Conservation (phyloP, 371 early-diverging fungal genomes). For the Apophysomyces variabilis region DNA sequence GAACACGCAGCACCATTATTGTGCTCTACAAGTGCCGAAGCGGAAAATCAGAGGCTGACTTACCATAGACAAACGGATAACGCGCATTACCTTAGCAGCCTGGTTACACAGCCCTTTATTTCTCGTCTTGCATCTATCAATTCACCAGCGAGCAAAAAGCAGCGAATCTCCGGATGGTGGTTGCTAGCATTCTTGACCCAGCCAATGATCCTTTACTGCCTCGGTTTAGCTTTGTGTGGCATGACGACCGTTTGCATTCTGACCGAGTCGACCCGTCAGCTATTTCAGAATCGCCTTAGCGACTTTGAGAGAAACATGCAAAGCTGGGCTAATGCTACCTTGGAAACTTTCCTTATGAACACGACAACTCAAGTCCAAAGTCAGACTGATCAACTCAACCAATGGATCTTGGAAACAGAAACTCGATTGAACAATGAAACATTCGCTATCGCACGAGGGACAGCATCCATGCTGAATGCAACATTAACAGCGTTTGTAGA, state of each 20-base stretch:
- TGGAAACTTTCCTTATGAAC: background rate
- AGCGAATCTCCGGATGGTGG: conserved; percentile 3
- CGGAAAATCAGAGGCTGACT: too few species aligned
- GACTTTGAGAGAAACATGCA: background rate
- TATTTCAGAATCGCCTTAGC: background rate
- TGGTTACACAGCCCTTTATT: conserved; percentile 1
- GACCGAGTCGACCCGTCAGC: conserved; percentile 1
- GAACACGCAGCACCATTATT: background rate
- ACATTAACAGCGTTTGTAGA: conserved; percentile 31
- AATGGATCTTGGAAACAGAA: conserved; percentile 36
- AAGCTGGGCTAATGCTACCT: conserved; percentile 13
- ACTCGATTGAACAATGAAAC: conserved; percentile 28
- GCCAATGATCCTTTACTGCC: conserved; percentile 34
- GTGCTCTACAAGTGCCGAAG: background rate
- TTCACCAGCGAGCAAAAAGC: background rate
- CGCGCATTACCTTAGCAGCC: background rate
- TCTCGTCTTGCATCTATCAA: background rate
- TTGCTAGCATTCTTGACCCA: conserved; percentile 32
- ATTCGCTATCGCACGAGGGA: conserved; percentile 27
- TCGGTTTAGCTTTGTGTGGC: conserved; percentile 32
- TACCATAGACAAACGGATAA: too few species aligned
- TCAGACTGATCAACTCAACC: conserved; percentile 22
- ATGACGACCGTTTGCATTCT: conserved; percentile 2
- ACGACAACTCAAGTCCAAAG: background rate
- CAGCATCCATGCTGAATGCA: conserved; percentile 32